Base-by-base conservation (phyloP, 2,329 filamentous ascomycete species). In the Thielaviopsis populi region DNA sequence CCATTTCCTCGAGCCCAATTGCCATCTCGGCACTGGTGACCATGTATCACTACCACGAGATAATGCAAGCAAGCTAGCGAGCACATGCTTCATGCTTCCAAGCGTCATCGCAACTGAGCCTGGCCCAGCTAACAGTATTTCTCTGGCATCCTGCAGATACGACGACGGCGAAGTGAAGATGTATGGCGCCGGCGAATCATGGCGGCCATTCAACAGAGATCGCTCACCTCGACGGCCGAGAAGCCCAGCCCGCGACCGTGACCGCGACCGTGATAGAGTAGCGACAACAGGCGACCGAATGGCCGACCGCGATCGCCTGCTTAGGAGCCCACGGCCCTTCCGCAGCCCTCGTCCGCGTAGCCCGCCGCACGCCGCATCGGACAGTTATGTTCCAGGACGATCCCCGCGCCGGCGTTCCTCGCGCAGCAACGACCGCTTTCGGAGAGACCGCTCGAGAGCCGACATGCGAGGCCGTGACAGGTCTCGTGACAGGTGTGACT, bases 121-220 rank as follows among this genome's bases (percentile, higher is more conserved):
- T 37, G 33, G 33, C 33, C 33, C 33, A 37, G 33, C 56, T 56
- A 40, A 40, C 19, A 30, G 17, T 19, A 4, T 10, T 37, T 4
- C 33, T 37, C 10, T 37, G 33, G 7, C 10, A 8, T 1, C 8
- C 8, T 42, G 54, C 66, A 83, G 81, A 70, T 84, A 81, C 69
- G 81, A 84, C 67, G 81, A 84, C 68, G 81, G 81, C 54, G 81
- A 84, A 73, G 82, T 84, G 63, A 79, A 82, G 67, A 76, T 81
- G 69, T 84, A 83, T 70, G 81, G 81, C 61, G 82, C 82, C 13
- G 81, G 81, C 65, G 81, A 84, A 72, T 83, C 80, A 43, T 84
- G 82, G 75, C 75, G 81, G 66, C 81, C 81, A 11, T 83, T 80
- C 65, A 82, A 81, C 61, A 73, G 78, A 63, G 74, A 73, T 65